Evolutionary conservation across 768 basidiomycete species (phyloP).

Genomic region (Kondoa subrosea): DNA sequence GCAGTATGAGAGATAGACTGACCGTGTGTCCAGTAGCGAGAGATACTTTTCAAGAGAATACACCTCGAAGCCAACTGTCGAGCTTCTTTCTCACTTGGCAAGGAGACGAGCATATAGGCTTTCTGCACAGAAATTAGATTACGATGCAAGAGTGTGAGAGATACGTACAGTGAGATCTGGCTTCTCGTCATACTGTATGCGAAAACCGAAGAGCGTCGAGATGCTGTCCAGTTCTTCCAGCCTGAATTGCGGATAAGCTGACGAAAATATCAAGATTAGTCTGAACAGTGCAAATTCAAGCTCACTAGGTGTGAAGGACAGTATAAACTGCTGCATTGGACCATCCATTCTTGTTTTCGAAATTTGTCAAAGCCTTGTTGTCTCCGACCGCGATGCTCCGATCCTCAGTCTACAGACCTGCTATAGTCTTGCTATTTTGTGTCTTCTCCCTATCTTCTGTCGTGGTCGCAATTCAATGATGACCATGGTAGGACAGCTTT

Average conservation of each 20-base stretch:
- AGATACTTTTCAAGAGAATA: slow-evolving; percentile 61
- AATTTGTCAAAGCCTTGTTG: too few species aligned
- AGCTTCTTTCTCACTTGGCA: slow-evolving; percentile 59
- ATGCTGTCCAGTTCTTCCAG: slow-evolving; percentile 6
- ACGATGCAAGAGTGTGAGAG: too few species aligned
- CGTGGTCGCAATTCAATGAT: too few species aligned
- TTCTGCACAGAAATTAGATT: slow-evolving; percentile 27
- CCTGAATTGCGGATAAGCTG: background rate
- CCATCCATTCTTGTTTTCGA: background rate
- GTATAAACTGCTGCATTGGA: background rate
- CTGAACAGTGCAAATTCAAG: background rate
- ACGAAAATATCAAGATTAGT: background rate
- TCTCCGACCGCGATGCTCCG: too few species aligned
- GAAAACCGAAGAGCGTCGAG: background rate
- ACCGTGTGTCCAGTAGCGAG: slow-evolving; percentile 20
- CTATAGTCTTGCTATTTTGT: too few species aligned
- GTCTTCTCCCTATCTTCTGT: too few species aligned
- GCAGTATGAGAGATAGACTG: slow-evolving; percentile 9
- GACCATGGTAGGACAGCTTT: too few species aligned
- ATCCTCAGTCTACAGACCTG: too few species aligned
- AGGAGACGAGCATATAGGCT: slow-evolving; percentile 56
- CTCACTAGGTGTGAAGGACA: background rate
- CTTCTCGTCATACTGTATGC: background rate
- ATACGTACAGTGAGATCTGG: background rate
- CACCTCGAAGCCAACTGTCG: slow-evolving; percentile 55